Percentiles rank a stretch among this genome's conserved stretches.
Conservation (phyloP, 441 rosid genomes). For the Lagerstroemia fauriei region DNA sequence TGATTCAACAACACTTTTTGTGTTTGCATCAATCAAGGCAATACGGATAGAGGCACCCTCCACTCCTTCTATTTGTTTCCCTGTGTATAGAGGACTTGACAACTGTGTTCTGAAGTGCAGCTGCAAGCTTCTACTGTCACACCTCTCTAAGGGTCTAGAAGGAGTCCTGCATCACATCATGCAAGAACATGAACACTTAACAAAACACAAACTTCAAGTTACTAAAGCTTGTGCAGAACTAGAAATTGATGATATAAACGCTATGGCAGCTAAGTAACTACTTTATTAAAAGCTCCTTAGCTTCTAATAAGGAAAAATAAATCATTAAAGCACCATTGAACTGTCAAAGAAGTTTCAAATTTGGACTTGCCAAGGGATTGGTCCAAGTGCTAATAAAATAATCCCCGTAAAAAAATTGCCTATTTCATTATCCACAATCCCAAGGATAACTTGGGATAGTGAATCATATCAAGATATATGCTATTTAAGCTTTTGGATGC, state of each 20-base stretch:
- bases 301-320: neutral
- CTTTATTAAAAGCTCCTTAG: neutral
- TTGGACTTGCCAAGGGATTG: no score
- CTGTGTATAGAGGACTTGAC: slow-evolving; percentile 88
- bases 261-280: neutral
- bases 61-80: slow-evolving; percentile 96
- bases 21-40: slow-evolving; percentile 64
- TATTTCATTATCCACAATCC: no score
- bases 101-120: slow-evolving; percentile 74
- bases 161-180: slow-evolving; percentile 49
- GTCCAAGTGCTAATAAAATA: neutral
- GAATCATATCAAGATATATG: neutral
- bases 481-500: no score
- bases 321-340: neutral
- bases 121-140: slow-evolving; percentile 70
- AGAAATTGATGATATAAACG: neutral
- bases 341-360: no score
- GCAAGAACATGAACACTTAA: neutral
- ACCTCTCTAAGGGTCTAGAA: slow-evolving; percentile 81
- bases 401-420: no score
- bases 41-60: slow-evolving; percentile 87
- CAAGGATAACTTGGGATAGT: no score
- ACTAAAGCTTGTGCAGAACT: neutral
- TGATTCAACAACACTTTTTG: slow-evolving; percentile 60
- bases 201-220: neutral